Evolutionary conservation across 352 stramenopile species (phyloP).

Genomic region (Globisporangium nodosum): DNA sequence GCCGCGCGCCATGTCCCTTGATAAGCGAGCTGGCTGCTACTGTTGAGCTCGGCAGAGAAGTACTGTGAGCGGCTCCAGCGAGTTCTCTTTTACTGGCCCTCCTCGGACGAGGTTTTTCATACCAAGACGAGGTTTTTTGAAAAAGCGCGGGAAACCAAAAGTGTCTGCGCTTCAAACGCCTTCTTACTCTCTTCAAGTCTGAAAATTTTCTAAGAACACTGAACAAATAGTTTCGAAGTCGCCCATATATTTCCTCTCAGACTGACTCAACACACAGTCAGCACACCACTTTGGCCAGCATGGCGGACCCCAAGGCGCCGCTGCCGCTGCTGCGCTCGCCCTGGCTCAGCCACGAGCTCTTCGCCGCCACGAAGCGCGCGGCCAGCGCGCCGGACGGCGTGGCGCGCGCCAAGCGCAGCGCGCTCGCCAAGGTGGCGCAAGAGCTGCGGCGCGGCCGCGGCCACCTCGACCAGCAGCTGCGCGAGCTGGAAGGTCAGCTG

Average conservation of each 20-base stretch:
- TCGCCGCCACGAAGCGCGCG: constrained; percentile 44
- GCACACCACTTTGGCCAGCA: not conserved
- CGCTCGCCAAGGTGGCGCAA: constrained; percentile 47
- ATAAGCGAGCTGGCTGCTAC: constrained; percentile 6
- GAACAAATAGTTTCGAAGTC: not conserved
- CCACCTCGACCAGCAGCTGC: constrained; percentile 51
- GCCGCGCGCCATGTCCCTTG: constrained; percentile 54
- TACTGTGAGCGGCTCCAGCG: constrained; percentile 22
- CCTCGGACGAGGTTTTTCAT: not conserved
- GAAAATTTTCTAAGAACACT: not conserved
- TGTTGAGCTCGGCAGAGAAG: constrained; percentile 5
- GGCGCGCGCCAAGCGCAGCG: constrained; percentile 38
- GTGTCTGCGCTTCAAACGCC: not conserved
- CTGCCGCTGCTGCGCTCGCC: constrained; percentile 34
- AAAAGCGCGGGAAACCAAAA: too few species aligned
- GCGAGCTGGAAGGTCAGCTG: constrained; percentile 55
- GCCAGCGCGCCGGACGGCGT: constrained; percentile 44
- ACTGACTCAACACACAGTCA: not conserved
- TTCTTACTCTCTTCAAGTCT: not conserved
- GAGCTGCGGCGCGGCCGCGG: constrained; percentile 59
- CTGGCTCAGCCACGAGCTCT: constrained; percentile 69
- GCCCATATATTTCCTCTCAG: not conserved
- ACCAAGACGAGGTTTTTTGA: too few species aligned
- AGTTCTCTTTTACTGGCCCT: constrained; percentile 40
- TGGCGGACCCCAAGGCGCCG: constrained; percentile 8